These are phyloP conservation scores for Cytidiella melzeri DNA, from an alignment of 768 basidiomycete genomes.

Conservation along the genomic window DNA sequence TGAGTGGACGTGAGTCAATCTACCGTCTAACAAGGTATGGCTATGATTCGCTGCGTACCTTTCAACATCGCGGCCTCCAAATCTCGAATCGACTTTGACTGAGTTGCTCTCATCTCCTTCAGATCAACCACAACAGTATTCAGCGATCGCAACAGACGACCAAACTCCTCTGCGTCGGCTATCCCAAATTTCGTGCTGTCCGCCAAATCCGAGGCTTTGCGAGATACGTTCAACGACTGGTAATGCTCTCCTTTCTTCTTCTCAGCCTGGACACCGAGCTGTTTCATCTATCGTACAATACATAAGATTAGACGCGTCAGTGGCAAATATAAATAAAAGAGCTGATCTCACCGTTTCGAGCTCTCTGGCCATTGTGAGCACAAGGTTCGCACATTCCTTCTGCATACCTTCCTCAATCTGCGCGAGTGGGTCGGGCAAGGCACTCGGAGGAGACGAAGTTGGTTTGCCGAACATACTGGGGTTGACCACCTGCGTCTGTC, in stretches of 20 bases:
- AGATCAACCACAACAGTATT: slow-evolving; percentile 48
- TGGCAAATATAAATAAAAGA: background rate
- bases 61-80: slow-evolving; percentile 63
- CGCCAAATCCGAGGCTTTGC: slow-evolving; percentile 39
- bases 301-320: background rate
- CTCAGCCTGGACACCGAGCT: slow-evolving; percentile 32
- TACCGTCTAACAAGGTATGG: too few relatives aligned
- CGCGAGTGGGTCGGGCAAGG: background rate
- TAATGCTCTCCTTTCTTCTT: slow-evolving; percentile 31
- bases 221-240: slow-evolving; percentile 34
- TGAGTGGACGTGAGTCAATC: too few relatives aligned
- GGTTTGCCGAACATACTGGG: background rate
- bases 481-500: background rate
- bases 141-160: slow-evolving; percentile 38
- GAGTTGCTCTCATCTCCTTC: slow-evolving; percentile 35
- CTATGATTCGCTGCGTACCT: too few relatives aligned
- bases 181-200: slow-evolving; percentile 47
- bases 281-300: slow-evolving; percentile 34
- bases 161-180: slow-evolving; percentile 47
- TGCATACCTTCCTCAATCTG: slow-evolving; percentile 58
- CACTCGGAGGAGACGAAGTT: background rate
- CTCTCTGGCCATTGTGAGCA: slow-evolving; percentile 42
- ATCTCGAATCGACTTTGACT: slow-evolving; percentile 42
- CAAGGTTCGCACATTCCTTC: slow-evolving; percentile 50
- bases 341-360: slow-evolving; percentile 55